phyloP scores from a whole-genome alignment of 768 basidiomycete genomes.

The Filobasidium wieringae region DNA sequence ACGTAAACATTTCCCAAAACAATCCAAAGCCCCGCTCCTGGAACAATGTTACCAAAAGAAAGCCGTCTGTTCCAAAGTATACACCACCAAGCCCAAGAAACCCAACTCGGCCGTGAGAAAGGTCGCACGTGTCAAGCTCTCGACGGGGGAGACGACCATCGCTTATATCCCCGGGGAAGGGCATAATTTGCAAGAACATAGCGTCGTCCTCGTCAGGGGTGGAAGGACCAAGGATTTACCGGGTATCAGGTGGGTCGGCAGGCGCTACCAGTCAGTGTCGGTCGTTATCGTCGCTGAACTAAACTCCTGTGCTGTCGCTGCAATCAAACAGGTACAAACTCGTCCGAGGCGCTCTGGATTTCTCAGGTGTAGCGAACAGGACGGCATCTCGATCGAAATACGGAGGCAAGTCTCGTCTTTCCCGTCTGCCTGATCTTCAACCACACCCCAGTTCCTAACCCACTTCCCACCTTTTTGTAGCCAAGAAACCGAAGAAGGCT shows the following conservation, averaged over 20 bases:
- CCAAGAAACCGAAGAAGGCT: constrained; percentile 66
- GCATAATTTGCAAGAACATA: constrained; percentile 94
- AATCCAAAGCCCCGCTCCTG: constrained; percentile 67
- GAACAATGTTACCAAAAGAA: constrained; percentile 72
- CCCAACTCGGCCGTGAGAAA: constrained; percentile 98
- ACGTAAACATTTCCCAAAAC: constrained; percentile 49
- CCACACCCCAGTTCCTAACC: not conserved
- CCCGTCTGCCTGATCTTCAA: not conserved
- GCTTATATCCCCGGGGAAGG: constrained; percentile 96
- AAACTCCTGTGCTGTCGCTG: not conserved
- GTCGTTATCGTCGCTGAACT: not conserved
- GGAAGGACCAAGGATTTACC: constrained; percentile 96
- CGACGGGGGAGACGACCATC: constrained; percentile 74
- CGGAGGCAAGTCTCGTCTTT: constrained; percentile 51
- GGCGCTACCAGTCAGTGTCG: not conserved
- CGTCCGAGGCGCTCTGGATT: constrained; percentile 82
- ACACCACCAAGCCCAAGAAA: constrained; percentile 79
- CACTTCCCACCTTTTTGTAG: constrained; percentile 34
- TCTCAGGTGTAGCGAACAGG: constrained; percentile 77
- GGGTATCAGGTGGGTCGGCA: constrained; percentile 65
- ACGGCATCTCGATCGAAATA: constrained; percentile 76
- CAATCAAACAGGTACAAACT: constrained; percentile 65
- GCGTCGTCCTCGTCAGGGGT: constrained; percentile 86
- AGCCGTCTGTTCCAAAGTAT: constrained; percentile 68
- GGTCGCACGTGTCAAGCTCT: constrained; percentile 83